A percentile compares a stretch with the other conserved stretches of the same genome.
phyloP scores from a whole-genome alignment of 768 basidiomycete genomes.

The Tricholomella constricta region DNA sequence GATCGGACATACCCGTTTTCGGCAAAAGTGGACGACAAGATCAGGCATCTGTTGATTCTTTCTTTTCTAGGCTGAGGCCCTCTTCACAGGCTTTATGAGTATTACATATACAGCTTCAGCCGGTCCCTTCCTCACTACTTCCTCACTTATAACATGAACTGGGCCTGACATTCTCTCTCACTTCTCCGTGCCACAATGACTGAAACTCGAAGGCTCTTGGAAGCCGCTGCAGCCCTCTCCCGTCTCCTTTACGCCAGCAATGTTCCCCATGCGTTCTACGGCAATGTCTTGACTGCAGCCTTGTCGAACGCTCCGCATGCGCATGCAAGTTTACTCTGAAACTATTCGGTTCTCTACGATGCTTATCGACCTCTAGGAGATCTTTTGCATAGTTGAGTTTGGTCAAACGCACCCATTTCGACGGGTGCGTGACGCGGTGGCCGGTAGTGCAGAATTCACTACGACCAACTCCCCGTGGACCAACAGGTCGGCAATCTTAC shows the following conservation, averaged over 20 bases:
- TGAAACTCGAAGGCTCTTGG: conserved; percentile 72
- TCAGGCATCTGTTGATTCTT: conserved; percentile 48
- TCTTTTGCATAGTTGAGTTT: conserved; percentile 82
- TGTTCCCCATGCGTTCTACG: conserved; percentile 83
- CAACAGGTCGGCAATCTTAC: conserved; percentile 56
- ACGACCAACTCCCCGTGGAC: conserved; percentile 83
- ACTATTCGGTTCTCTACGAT: background rate
- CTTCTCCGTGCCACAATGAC: conserved; percentile 48
- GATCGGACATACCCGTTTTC: conserved; percentile 52
- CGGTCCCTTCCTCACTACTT: conserved; percentile 40
- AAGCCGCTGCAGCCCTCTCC: conserved; percentile 78
- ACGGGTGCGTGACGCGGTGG: conserved; percentile 74
- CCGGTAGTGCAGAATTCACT: conserved; percentile 64
- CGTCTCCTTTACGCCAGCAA: conserved; percentile 52
- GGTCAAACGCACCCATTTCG: conserved; percentile 76
- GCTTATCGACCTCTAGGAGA: conserved; percentile 55
- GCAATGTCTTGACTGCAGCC: conserved; percentile 69
- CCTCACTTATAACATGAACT: conserved; percentile 56
- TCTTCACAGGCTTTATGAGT: conserved; percentile 45
- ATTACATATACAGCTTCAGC: conserved; percentile 51
- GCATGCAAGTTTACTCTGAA: conserved; percentile 51
- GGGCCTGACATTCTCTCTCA: conserved; percentile 37
- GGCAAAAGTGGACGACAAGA: conserved; percentile 40
- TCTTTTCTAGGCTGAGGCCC: conserved; percentile 44
- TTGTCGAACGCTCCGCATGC: conserved; percentile 65